Evolutionary conservation across 495 filamentous ascomycete species (phyloP).

Genomic region (Trichoderma parareesei): DNA sequence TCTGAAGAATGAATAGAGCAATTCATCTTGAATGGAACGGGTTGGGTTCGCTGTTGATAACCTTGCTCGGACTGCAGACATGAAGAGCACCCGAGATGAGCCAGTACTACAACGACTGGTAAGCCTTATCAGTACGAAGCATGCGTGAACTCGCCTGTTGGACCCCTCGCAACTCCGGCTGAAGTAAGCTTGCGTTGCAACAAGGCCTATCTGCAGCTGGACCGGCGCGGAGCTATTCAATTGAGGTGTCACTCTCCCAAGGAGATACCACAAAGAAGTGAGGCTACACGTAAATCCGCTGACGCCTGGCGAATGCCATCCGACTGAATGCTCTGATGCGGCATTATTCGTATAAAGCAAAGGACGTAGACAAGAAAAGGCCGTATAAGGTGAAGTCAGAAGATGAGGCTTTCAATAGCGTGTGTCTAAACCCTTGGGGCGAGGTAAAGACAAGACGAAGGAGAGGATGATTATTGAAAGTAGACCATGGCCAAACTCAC

Average conservation of each 20-base stretch:
- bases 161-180: neutral
- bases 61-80: too few relatives aligned
- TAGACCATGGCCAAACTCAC: neutral
- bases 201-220: neutral
- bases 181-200: neutral
- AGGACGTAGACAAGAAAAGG: neutral
- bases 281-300: neutral
- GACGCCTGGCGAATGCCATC: neutral
- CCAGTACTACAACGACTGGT: too few relatives aligned
- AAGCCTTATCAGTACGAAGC: neutral
- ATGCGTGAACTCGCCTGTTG: neutral
- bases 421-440: neutral
- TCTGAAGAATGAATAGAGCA: too few relatives aligned
- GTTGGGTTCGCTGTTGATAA: too few relatives aligned
- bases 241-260: neutral
- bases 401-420: neutral
- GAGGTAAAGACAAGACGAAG: neutral
- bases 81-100: too few relatives aligned
- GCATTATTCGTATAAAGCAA: neutral
- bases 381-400: neutral
- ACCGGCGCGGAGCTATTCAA: neutral
- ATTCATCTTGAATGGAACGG: too few relatives aligned
- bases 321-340: neutral
- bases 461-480: neutral
- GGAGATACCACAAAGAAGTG: neutral